phyloP scores from a whole-genome alignment of 2,329 filamentous ascomycete species.

The Fusarium napiforme region DNA sequence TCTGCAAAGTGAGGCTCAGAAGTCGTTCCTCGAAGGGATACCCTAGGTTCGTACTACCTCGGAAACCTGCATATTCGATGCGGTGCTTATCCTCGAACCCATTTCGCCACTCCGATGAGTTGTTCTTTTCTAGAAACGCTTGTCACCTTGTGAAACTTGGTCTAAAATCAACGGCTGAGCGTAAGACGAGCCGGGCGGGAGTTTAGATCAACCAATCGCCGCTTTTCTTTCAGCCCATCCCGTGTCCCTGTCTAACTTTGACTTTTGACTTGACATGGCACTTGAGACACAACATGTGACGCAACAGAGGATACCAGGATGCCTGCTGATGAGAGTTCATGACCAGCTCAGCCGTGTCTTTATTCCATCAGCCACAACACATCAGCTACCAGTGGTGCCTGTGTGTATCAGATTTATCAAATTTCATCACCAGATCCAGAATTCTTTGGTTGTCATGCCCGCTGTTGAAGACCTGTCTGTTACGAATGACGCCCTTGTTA shows the following conservation, averaged over 20 bases:
- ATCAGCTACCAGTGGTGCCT: background rate
- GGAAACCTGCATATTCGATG: conserved; percentile 20
- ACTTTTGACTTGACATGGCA: conserved; percentile 1
- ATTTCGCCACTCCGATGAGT: conserved; percentile 31
- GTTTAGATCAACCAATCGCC: conserved; percentile 12
- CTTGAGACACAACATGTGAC: conserved; percentile 27
- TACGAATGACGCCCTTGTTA: conserved; percentile 1
- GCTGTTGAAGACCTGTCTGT: background rate
- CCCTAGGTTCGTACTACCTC: conserved; percentile 4
- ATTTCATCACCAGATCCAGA: background rate
- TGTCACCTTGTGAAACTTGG: conserved; percentile 19
- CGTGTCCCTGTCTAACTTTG: background rate
- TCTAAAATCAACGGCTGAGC: background rate
- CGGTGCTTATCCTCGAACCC: conserved; percentile 1
- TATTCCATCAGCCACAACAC: conserved; percentile 10
- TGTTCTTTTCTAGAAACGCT: conserved; percentile 29
- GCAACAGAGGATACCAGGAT: conserved; percentile 5
- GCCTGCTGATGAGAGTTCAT: conserved; percentile 33
- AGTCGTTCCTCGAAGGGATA: conserved; percentile 4
- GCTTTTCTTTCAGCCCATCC: conserved; percentile 6
- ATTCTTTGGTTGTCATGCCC: background rate
- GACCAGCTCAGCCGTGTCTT: conserved; percentile 19
- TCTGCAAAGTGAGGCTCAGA: conserved; percentile 12
- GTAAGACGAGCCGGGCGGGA: conserved; percentile 18
- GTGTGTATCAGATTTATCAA: background rate